Evolutionary conservation across 441 rosid species (phyloP).

Genomic region (Populus hybrid): DNA sequence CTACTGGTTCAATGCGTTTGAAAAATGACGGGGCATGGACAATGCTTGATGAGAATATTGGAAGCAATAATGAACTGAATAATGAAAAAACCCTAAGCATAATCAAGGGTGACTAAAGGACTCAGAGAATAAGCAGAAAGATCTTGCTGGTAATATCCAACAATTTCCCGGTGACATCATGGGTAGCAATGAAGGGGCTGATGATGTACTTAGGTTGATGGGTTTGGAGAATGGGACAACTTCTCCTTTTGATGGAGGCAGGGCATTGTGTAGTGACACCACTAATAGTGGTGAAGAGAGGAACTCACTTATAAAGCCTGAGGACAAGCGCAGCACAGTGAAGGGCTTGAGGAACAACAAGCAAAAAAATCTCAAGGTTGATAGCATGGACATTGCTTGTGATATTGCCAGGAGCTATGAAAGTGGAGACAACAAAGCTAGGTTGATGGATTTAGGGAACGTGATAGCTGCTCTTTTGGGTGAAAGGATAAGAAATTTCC

Average conservation of each 20-base stretch:
- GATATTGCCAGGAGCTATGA: not conserved
- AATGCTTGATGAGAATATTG: not conserved
- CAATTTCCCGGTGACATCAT: constrained; percentile 1
- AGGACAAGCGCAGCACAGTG: not conserved
- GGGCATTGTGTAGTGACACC: not conserved
- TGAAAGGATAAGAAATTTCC: not conserved
- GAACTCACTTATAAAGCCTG: not conserved
- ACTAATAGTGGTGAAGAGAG: not conserved
- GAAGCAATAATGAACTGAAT: not conserved
- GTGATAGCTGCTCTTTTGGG: not conserved
- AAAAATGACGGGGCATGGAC: not conserved
- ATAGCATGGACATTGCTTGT: not conserved
- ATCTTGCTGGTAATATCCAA: constrained; percentile 1
- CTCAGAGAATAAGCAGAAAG: constrained; percentile 17
- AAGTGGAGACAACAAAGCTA: not conserved
- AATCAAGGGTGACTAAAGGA: constrained; percentile 23
- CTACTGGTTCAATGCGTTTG: not conserved
- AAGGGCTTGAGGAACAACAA: not conserved
- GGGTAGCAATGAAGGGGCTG: not conserved
- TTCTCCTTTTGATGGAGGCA: too few relatives aligned
- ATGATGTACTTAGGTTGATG: not conserved
- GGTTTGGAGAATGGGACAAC: too few relatives aligned
- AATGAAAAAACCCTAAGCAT: not conserved
- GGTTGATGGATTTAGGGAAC: not conserved
- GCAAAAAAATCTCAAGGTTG: not conserved